A percentile compares a stretch with the other conserved stretches of the same genome.
These are phyloP conservation scores for Leccinum incarnatum DNA, from an alignment of 768 basidiomycete genomes.

Conservation along the genomic window DNA sequence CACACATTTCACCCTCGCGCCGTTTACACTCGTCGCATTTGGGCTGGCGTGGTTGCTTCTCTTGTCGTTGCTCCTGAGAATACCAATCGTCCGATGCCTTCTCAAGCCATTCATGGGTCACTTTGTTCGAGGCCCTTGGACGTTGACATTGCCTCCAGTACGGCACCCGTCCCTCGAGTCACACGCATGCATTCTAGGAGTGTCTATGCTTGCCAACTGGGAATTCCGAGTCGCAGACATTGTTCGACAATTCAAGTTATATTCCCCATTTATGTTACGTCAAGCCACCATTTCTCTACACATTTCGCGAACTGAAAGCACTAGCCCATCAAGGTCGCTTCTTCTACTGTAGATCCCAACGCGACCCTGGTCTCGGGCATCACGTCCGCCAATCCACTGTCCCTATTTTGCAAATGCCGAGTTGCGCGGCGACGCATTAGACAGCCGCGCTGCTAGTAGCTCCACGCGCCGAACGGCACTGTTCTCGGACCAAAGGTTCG, in stretches of 20 bases:
- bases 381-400: conserved; percentile 48
- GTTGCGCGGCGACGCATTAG: conserved; percentile 49
- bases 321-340: conserved; percentile 49
- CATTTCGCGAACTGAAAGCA: conserved; percentile 1
- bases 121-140: conserved; percentile 58
- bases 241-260: conserved; percentile 51
- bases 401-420: conserved; percentile 68
- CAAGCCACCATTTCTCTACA: background rate
- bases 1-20: conserved; percentile 39
- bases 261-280: conserved; percentile 48
- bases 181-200: conserved; percentile 49
- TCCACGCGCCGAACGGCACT: conserved; percentile 49
- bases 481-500: conserved; percentile 68
- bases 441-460: conserved; percentile 36
- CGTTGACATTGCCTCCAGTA: conserved; percentile 45
- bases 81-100: conserved; percentile 50
- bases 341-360: conserved; percentile 48
- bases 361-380: conserved; percentile 62
- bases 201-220: conserved; percentile 57
- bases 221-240: conserved; percentile 48
- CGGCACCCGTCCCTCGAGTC: conserved; percentile 43
- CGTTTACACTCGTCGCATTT: conserved; percentile 40
- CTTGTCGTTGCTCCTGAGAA: conserved; percentile 49
- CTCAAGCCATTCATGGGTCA: conserved; percentile 64
- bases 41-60: conserved; percentile 44